Base-by-base conservation (phyloP, 2,329 filamentous ascomycete species). In the Delphinella strobiligena region DNA sequence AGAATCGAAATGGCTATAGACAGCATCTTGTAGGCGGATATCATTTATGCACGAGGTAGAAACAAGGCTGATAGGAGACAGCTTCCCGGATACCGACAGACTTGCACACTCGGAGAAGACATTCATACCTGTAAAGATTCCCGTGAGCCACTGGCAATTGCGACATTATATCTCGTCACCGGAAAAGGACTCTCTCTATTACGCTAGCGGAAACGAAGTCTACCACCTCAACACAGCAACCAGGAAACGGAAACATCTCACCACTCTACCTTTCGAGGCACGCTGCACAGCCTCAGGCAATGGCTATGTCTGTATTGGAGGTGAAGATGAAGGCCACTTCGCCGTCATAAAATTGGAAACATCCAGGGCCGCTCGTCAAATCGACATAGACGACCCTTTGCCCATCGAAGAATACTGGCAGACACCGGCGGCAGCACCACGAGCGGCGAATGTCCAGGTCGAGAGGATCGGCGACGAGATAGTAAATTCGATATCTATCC, bases 261-360 rank as follows among this genome's bases (percentile, higher is more conserved):
- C 77, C 70, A 49, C 91, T 79, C 60, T 74, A 61, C 51, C 82
- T 37, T 71, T 68, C 53, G 70, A 75, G 43, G 73, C 88, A n/a
- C 75, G 84, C 62, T 96, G 89, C 59, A 74, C 95, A 5, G 82
- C 85, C n/a, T 82, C 85, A 5, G 80, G 78, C 38, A 75, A 83
- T 52, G 87, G 87, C 38, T 96, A 85, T 81, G 72, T 96, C 29
- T 94, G 85, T 52, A 84, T 88, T 34, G 91, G 89, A 34, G 89
- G 89, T 31, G 70, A 72, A 43, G 82, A 93, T 52, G 76, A 78
- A 48, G 91, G 91, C 42, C 82, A 93, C 55, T 94, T 93, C 55
- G 80, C 83, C 19, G 79, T 86, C 40, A 81, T 94, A 52, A 77
- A 74, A 49, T 66, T 88, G 32, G 54, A 55, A 45, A 61, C 51